Evolutionary conservation across 2,329 filamentous ascomycete species (phyloP).

Genomic region (Penicillium sp.): DNA sequence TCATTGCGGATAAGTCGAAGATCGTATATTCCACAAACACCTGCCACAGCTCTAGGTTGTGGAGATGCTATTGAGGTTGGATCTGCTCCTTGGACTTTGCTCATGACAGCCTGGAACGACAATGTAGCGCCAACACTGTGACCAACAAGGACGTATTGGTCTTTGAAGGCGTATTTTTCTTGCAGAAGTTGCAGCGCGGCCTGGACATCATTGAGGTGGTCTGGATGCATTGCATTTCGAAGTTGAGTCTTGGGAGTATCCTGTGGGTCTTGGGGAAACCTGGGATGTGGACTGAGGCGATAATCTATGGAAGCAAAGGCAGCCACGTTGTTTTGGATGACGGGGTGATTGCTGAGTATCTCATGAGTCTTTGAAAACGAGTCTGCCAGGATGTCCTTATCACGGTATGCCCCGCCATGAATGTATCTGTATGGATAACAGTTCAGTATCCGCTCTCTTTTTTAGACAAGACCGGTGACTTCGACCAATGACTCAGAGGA

Average conservation of each 20-base stretch:
- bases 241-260: conserved; percentile 25
- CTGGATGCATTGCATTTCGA: conserved; percentile 40
- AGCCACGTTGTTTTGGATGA: conserved; percentile 25
- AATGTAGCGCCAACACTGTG: conserved; percentile 47
- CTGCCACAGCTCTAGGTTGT: conserved; percentile 37
- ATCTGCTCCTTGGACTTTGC: conserved; percentile 16
- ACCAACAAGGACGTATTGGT: conserved; percentile 41
- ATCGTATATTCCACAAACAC: conserved; percentile 45
- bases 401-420: conserved; percentile 49
- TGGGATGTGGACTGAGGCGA: conserved; percentile 42
- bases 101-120: conserved; percentile 43
- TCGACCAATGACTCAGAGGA: neutral
- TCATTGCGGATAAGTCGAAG: conserved; percentile 33
- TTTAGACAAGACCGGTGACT: too few relatives aligned
- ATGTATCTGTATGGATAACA: conserved; percentile 33
- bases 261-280: conserved; percentile 33
- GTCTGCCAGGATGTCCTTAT: conserved; percentile 36
- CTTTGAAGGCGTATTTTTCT: conserved; percentile 34
- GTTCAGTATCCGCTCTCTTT: neutral
- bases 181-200: conserved; percentile 40
- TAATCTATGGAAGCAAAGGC: conserved; percentile 46
- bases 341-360: conserved; percentile 24
- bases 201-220: conserved; percentile 43
- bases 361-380: conserved; percentile 34
- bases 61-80: conserved; percentile 15